These are phyloP conservation scores for Staphylotrichum tortipilum DNA, from an alignment of 495 filamentous ascomycete genomes.

Conservation along the genomic window DNA sequence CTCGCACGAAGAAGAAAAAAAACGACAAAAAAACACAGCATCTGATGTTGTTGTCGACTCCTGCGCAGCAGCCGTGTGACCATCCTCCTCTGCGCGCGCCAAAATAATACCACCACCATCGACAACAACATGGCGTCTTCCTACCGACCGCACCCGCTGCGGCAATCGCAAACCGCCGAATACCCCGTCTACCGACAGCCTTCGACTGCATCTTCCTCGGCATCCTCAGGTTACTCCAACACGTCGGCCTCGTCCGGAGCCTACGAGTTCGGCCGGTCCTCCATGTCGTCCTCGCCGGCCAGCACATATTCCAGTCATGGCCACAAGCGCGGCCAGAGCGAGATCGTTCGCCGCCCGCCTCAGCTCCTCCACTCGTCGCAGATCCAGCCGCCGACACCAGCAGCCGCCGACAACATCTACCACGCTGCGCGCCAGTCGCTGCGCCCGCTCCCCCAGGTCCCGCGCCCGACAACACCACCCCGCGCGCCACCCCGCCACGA, in stretches of 20 bases:
- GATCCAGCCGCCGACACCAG: constrained; percentile 40
- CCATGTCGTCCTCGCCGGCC: constrained; percentile 68
- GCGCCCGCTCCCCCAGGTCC: constrained; percentile 64
- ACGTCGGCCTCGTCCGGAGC: constrained; percentile 54
- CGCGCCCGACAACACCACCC: constrained; percentile 28
- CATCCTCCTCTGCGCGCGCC: neutral
- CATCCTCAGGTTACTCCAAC: constrained; percentile 68
- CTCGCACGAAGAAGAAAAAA: no score
- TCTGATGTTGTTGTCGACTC: constrained; percentile 18
- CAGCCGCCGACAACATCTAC: constrained; percentile 50
- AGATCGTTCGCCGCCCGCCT: constrained; percentile 44
- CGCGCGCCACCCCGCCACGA: constrained; percentile 26
- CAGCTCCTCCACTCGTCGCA: constrained; percentile 29
- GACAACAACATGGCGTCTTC: constrained; percentile 33
- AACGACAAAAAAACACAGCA: constrained; percentile 7
- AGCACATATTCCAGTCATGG: constrained; percentile 45
- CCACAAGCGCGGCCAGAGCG: constrained; percentile 72
- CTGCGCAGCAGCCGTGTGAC: constrained; percentile 3
- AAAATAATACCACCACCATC: constrained; percentile 2
- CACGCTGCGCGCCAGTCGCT: constrained; percentile 66
- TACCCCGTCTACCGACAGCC: constrained; percentile 58
- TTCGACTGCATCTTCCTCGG: constrained; percentile 66
- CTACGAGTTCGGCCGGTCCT: constrained; percentile 52
- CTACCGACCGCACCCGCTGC: constrained; percentile 47
- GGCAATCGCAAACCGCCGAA: constrained; percentile 57